phyloP scores from a whole-genome alignment of 176 grass and related monocot species.

The Elaeis guineensis region DNA sequence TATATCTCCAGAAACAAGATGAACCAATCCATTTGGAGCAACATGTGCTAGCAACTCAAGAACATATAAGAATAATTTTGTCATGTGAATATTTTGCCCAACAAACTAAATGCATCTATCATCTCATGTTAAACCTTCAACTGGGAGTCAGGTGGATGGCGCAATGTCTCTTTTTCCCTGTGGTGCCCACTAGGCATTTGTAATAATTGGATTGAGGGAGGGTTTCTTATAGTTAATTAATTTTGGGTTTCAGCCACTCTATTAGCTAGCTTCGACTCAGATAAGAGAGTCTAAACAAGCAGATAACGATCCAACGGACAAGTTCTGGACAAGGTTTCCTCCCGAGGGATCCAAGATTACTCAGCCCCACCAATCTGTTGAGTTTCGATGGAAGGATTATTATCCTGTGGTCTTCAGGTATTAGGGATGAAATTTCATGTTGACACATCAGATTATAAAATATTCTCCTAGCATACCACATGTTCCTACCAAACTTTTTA shows the following conservation, averaged over 20 bases:
- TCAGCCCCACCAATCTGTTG: slow-evolving; percentile 56
- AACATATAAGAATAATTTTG: too few relatives aligned
- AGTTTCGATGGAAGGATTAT: slow-evolving; percentile 88
- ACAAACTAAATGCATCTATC: too few relatives aligned
- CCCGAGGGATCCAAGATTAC: slow-evolving; percentile 78
- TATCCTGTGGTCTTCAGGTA: slow-evolving; percentile 78
- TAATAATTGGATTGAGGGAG: too few relatives aligned
- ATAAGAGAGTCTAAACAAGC: slow-evolving; percentile 38
- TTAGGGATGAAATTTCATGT: too few relatives aligned
- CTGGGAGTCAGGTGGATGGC: slow-evolving; percentile 63
- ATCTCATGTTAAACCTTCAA: slow-evolving; percentile 83
- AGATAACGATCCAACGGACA: slow-evolving; percentile 70
- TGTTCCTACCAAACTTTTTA: too few relatives aligned
- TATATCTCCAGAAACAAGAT: too few relatives aligned
- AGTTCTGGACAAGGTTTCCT: slow-evolving; percentile 75
- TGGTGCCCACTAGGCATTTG: too few relatives aligned
- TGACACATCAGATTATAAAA: too few relatives aligned
- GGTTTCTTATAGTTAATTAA: neutral
- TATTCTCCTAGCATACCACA: too few relatives aligned
- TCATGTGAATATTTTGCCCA: too few relatives aligned
- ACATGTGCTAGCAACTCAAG: too few relatives aligned
- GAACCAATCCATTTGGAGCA: too few relatives aligned
- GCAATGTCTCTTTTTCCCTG: neutral
- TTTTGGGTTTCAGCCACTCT: slow-evolving; percentile 37
- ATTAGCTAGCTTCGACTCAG: slow-evolving; percentile 49